A percentile compares a stretch with the other conserved stretches of the same genome.
Evolutionary conservation across 176 grass and related monocot species (phyloP).

Genomic region (Avena sativa): DNA sequence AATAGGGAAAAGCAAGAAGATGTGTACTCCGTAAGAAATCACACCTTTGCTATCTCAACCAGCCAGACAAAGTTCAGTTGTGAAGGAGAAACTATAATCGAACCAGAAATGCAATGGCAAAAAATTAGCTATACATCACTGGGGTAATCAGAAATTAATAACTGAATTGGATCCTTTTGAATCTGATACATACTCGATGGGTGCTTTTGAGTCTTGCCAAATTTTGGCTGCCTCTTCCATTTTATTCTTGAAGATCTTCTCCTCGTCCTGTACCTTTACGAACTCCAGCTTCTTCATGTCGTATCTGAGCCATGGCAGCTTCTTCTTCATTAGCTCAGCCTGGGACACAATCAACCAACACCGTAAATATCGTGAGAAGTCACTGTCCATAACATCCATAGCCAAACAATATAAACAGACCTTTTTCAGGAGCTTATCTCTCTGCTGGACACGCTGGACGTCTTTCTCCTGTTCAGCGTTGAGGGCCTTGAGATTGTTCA

Average conservation of each 20-base stretch:
- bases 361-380: neutral
- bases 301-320: slow-evolving; percentile 81
- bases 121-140: too few relatives aligned
- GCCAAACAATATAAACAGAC: slow-evolving; percentile 26
- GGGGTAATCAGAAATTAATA: too few relatives aligned
- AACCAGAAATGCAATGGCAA: too few relatives aligned
- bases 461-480: slow-evolving; percentile 85
- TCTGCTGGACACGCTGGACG: slow-evolving; percentile 75
- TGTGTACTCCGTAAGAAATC: neutral
- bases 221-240: slow-evolving; percentile 71
- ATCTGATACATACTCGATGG: slow-evolving; percentile 67
- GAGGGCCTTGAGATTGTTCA: slow-evolving; percentile 79
- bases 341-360: slow-evolving; percentile 26
- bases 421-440: slow-evolving; percentile 66
- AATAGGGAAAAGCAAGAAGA: slow-evolving; percentile 1
- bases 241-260: slow-evolving; percentile 58
- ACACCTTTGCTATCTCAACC: slow-evolving; percentile 1
- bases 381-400: neutral
- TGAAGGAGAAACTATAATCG: neutral
- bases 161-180: neutral
- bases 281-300: slow-evolving; percentile 71
- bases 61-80: neutral
- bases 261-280: slow-evolving; percentile 55
- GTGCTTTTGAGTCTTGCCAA: slow-evolving; percentile 68
- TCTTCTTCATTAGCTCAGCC: slow-evolving; percentile 85